Base-by-base conservation (phyloP, 78 protist genomes). In the Pelomyxa schiedti region DNA sequence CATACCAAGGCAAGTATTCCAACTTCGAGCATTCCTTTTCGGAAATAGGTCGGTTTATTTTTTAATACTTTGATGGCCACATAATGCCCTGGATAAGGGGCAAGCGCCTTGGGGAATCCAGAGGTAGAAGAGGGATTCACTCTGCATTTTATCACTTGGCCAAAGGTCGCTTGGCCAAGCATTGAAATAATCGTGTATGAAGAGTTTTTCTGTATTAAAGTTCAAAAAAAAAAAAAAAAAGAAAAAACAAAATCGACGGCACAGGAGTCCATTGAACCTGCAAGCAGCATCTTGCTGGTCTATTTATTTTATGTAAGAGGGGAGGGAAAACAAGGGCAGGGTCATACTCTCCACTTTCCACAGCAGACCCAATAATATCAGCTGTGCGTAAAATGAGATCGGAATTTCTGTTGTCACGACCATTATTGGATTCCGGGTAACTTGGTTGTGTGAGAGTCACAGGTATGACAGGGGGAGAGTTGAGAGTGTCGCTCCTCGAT, bases 31-130 rank as follows among this genome's bases (percentile, higher is more conserved):
- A 41, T 35, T 2, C 94, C 94, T 58, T 95, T 94, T 42, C 72
- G 72, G 69, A 41, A 73, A 74, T 89, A 93, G 26, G 92, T 87
- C 71, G 66, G 68, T 66, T 90, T 88, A 75, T 86, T 86, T 77
- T 90, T 90, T 84, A 93, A 74, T 38, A 95, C 83, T 84, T 95
- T 95, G n/a, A 95, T 40, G 22, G 98, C 98, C 1, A 93, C 95
- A 36, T 47, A 40, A 64, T 78, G 0, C 7, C n/a, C 69, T 8
- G 24, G 28, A 38, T 42, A n/a, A n/a, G n/a, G n/a, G n/a, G n/a
- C n/a, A n/a, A n/a, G n/a, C n/a, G n/a, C n/a, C n/a, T n/a, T n/a
- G n/a, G n/a, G n/a, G n/a, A n/a, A n/a, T n/a, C n/a, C n/a, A n/a
- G n/a, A n/a, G n/a, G n/a, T n/a, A n/a, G n/a, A 36, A 58, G 42